A percentile compares a stretch with the other conserved stretches of the same genome.
Conservation (phyloP, 2,329 filamentous ascomycete genomes). For the Venturiaceae sp. region DNA sequence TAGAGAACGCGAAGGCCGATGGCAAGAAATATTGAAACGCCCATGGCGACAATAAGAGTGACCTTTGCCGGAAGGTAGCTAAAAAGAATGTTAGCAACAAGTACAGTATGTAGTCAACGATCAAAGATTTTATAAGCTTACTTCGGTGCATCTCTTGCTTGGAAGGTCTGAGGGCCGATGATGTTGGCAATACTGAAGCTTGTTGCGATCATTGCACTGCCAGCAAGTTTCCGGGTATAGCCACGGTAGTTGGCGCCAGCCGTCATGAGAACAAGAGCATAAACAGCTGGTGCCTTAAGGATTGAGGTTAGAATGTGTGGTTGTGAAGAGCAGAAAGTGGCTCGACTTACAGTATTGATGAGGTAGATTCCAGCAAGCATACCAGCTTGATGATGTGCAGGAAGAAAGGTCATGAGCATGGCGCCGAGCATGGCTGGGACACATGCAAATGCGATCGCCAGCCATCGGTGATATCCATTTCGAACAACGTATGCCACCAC, state of each 20-base stretch:
- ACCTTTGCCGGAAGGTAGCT: too few species aligned
- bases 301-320: too few species aligned
- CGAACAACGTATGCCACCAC: not conserved
- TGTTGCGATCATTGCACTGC: not conserved
- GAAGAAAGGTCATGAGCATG: conserved; percentile 4
- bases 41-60: too few species aligned
- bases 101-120: too few species aligned
- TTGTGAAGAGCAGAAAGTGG: too few species aligned
- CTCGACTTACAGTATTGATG: conserved; percentile 1
- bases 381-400: not conserved
- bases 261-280: not conserved
- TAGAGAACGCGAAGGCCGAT: too few species aligned
- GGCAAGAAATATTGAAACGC: too few species aligned
- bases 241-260: conserved; percentile 1
- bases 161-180: conserved; percentile 8
- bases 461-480: not conserved
- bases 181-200: conserved; percentile 7
- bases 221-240: conserved; percentile 1
- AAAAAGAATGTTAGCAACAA: too few species aligned
- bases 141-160: conserved; percentile 7
- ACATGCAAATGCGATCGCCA: not conserved
- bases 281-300: not conserved
- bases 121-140: too few species aligned
- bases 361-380: conserved; percentile 7
- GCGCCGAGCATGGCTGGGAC: conserved; percentile 4